A percentile compares a stretch with the other conserved stretches of the same genome.
Evolutionary conservation across 1,284 basidiomycete species (phyloP).

Genomic region (Polyporus tsugae): DNA sequence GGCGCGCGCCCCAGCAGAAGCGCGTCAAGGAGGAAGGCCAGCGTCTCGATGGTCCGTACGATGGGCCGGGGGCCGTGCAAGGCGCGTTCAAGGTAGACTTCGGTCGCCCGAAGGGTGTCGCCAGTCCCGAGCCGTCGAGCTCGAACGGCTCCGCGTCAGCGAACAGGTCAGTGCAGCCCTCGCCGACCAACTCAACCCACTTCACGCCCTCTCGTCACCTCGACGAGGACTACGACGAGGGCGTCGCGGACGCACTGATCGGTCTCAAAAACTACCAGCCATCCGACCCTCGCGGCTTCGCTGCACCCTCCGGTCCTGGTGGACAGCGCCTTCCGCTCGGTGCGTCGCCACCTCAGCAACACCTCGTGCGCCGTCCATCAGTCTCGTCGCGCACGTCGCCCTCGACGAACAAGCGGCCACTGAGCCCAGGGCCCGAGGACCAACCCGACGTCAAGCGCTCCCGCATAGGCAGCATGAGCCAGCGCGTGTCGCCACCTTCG

Average conservation of each 20-base stretch:
- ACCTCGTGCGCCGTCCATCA: conserved; percentile 35
- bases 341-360: conserved; percentile 35
- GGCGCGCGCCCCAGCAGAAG: conserved; percentile 44
- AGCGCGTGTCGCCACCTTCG: conserved; percentile 58
- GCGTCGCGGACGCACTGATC: conserved; percentile 76
- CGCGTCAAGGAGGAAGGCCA: conserved; percentile 48
- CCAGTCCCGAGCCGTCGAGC: conserved; percentile 65
- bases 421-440: conserved; percentile 71
- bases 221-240: conserved; percentile 87
- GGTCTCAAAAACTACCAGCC: conserved; percentile 54
- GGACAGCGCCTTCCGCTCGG: conserved; percentile 16
- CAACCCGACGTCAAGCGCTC: conserved; percentile 65
- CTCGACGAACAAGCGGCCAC: conserved; percentile 59
- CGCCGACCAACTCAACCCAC: conserved; percentile 67
- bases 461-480: conserved; percentile 63
- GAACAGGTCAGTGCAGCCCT: conserved; percentile 62
- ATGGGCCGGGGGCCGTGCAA: conserved; percentile 35
- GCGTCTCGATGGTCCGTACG: conserved; percentile 42
- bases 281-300: conserved; percentile 37
- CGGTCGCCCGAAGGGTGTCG: conserved; percentile 42
- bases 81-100: conserved; percentile 50
- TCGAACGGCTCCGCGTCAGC: conserved; percentile 71
- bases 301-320: conserved; percentile 31
- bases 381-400: conserved; percentile 42
- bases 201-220: conserved; percentile 68